Evolutionary conservation across 2,329 filamentous ascomycete species (phyloP).

Genomic region (Cladosporium sp.): DNA sequence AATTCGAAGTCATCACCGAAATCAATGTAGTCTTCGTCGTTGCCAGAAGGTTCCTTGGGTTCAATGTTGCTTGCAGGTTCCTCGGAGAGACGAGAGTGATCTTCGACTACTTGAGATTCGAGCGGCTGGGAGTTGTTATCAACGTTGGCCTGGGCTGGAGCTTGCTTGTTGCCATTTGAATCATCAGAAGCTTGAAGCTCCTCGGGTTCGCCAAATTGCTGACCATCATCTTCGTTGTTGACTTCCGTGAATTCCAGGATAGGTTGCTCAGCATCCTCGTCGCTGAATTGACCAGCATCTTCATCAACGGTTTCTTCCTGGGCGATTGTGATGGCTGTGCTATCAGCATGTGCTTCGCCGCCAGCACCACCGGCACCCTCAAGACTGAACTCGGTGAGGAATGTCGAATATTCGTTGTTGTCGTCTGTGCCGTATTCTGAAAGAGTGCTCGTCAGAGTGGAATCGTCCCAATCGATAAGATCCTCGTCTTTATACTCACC

Average conservation of each 20-base stretch:
- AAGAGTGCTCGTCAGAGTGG: slow-evolving; percentile 20
- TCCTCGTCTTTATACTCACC: slow-evolving; percentile 27
- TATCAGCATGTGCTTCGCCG: neutral
- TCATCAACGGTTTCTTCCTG: too few relatives aligned
- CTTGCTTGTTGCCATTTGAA: neutral
- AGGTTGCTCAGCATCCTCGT: too few relatives aligned
- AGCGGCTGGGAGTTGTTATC: neutral
- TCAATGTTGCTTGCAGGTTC: neutral
- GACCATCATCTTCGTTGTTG: neutral
- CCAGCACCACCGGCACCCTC: slow-evolving; percentile 6
- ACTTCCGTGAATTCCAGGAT: neutral
- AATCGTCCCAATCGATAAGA: slow-evolving; percentile 21
- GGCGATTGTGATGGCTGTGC: too few relatives aligned
- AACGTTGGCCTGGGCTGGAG: neutral
- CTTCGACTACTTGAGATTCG: neutral
- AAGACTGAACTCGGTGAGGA: slow-evolving; percentile 12
- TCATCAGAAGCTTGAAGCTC: neutral
- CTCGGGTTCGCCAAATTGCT: neutral
- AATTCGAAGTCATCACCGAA: slow-evolving; percentile 25
- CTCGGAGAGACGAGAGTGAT: neutral
- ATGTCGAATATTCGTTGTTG: slow-evolving; percentile 19
- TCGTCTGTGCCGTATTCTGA: slow-evolving; percentile 21
- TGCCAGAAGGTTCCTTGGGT: neutral
- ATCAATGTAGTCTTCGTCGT: slow-evolving; percentile 8
- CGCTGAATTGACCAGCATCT: too few relatives aligned